phyloP scores from a whole-genome alignment of 2,329 filamentous ascomycete genomes.

The Aureobasidium leucospermi region DNA sequence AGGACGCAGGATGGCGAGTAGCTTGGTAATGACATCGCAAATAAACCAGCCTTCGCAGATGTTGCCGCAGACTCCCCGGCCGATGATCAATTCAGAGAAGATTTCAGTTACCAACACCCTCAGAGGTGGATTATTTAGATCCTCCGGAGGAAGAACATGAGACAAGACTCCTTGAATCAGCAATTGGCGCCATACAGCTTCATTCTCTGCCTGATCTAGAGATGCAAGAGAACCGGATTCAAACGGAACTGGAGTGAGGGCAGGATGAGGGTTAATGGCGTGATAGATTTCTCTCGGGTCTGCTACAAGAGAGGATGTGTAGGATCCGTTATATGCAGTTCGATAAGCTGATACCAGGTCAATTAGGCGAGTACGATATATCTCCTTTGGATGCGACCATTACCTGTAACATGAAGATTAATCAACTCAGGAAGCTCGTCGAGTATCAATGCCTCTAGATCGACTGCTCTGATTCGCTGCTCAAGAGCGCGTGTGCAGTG shows the following conservation, averaged over 20 bases:
- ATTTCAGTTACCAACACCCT: conserved; percentile 79
- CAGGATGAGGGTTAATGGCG: conserved; percentile 71
- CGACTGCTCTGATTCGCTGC: conserved; percentile 72
- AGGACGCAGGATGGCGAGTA: conserved; percentile 41
- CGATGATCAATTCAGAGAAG: conserved; percentile 81
- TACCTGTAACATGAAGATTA: conserved; percentile 73
- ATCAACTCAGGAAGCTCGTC: conserved; percentile 82
- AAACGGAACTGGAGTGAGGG: conserved; percentile 68
- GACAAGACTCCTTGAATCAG: conserved; percentile 77
- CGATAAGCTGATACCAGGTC: conserved; percentile 56
- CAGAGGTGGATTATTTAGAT: conserved; percentile 80
- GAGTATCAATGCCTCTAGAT: conserved; percentile 73
- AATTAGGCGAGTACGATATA: neutral
- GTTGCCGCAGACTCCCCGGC: conserved; percentile 71
- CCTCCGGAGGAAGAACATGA: conserved; percentile 82
- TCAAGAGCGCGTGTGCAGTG: conserved; percentile 85
- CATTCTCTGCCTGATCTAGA: conserved; percentile 60
- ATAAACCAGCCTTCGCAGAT: conserved; percentile 82
- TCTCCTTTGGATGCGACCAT: neutral
- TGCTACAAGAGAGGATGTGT: conserved; percentile 52
- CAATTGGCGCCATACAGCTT: conserved; percentile 77
- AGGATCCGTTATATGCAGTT: conserved; percentile 52
- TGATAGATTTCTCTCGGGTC: conserved; percentile 71
- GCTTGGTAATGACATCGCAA: conserved; percentile 74
- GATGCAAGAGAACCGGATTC: conserved; percentile 40